These are phyloP conservation scores for Corymbia maculata DNA, from an alignment of 345 rosid species.

Conservation along the genomic window DNA sequence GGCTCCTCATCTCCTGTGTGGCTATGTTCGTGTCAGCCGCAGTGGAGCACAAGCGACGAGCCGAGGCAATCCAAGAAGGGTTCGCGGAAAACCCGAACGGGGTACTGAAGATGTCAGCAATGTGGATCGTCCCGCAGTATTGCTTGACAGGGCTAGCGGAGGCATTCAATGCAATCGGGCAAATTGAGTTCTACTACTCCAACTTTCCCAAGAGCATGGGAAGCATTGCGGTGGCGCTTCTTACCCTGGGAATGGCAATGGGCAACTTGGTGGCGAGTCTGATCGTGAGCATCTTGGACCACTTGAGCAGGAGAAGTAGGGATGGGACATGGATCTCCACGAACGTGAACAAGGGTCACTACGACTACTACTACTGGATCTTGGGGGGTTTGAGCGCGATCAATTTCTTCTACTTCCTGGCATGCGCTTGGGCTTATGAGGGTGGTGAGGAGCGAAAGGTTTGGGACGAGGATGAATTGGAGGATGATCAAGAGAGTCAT, in stretches of 20 bases:
- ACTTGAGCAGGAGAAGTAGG: slow-evolving; percentile 4
- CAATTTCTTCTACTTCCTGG: slow-evolving; percentile 31
- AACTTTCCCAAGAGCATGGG: slow-evolving; percentile 49
- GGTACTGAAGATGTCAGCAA: slow-evolving; percentile 23
- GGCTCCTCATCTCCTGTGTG: slow-evolving; percentile 19
- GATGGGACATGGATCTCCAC: slow-evolving; percentile 32
- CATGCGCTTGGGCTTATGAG: slow-evolving; percentile 33
- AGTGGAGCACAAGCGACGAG: slow-evolving; percentile 32
- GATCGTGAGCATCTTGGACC: slow-evolving; percentile 11
- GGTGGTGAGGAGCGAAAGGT: slow-evolving; percentile 4
- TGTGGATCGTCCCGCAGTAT: slow-evolving; percentile 40
- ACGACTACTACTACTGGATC: slow-evolving; percentile 52
- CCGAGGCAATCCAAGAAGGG: slow-evolving; percentile 14
- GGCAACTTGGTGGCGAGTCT: slow-evolving; percentile 34
- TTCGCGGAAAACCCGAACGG: not conserved
- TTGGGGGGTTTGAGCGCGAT: slow-evolving; percentile 15
- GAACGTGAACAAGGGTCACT: slow-evolving; percentile 32
- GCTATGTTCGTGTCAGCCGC: slow-evolving; percentile 25
- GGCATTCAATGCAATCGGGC: slow-evolving; percentile 43
- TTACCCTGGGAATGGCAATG: slow-evolving; percentile 17
- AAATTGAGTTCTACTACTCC: slow-evolving; percentile 44
- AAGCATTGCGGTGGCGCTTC: slow-evolving; percentile 33
- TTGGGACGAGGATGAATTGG: slow-evolving; percentile 21
- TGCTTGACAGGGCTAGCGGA: slow-evolving; percentile 34
- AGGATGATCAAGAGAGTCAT: not conserved